Percentiles rank a stretch among this genome's conserved stretches.
Evolutionary conservation across 1,284 basidiomycete species (phyloP).

Genomic region (Ceratobasidium sp.): DNA sequence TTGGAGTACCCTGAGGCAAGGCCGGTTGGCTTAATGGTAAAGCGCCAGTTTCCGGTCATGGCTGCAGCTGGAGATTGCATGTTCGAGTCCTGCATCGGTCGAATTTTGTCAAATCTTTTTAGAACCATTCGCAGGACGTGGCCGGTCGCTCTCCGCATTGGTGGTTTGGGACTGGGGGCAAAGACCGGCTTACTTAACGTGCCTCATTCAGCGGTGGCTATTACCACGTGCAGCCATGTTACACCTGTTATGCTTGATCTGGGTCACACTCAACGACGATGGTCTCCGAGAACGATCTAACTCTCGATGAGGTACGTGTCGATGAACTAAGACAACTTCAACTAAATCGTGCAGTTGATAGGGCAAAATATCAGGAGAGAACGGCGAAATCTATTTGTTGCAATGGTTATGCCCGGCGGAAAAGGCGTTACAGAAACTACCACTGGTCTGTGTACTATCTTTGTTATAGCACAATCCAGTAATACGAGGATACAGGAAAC

Average conservation of each 20-base stretch:
- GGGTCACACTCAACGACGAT: background rate
- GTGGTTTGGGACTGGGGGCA: too few relatives aligned
- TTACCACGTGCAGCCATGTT: background rate
- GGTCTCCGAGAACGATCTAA: conserved; percentile 10
- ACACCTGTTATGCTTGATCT: too few relatives aligned
- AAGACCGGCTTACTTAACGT: too few relatives aligned
- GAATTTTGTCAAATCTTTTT: background rate
- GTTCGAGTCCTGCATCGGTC: conserved; percentile 40
- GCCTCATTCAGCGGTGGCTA: too few relatives aligned
- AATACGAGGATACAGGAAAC: conserved; percentile 63
- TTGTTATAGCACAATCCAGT: background rate
- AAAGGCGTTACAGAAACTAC: conserved; percentile 65
- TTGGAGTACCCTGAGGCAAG: too few relatives aligned
- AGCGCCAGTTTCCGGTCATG: conserved; percentile 31
- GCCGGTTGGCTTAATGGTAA: conserved; percentile 40
- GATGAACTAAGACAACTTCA: background rate
- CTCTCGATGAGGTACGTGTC: background rate
- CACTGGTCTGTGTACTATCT: conserved; percentile 61
- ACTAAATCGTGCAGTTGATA: conserved; percentile 54
- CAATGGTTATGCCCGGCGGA: conserved; percentile 83
- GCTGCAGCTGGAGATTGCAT: conserved; percentile 34
- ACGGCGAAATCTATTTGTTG: conserved; percentile 83
- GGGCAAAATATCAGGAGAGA: conserved; percentile 78
- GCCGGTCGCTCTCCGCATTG: too few relatives aligned
- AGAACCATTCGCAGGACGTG: too few relatives aligned